These are phyloP conservation scores for Fremontodendron californicum DNA, from an alignment of 345 rosid species.

Conservation along the genomic window DNA sequence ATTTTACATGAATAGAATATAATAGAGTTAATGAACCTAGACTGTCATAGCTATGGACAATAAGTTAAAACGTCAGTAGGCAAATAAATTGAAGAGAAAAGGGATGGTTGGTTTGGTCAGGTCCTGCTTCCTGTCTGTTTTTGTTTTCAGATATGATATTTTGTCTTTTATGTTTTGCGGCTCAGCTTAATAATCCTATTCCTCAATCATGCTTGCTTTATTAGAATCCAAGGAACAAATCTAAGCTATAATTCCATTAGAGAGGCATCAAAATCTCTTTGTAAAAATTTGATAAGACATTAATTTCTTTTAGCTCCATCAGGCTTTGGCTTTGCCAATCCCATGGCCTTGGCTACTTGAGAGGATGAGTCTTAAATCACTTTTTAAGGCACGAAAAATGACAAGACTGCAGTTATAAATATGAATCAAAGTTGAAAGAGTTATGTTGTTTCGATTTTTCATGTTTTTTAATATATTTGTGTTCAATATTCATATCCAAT, in stretches of 20 bases:
- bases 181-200: slow-evolving; percentile 5
- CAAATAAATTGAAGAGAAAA: background rate
- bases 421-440: too few species aligned
- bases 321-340: too few species aligned
- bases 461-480: too few species aligned
- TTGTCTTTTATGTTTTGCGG: slow-evolving; percentile 31
- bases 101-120: background rate
- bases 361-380: background rate
- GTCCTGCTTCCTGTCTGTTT: background rate
- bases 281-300: slow-evolving; percentile 9
- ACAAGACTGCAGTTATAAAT: background rate
- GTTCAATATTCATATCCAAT: too few species aligned
- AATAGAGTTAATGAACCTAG: background rate
- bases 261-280: slow-evolving; percentile 10
- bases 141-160: slow-evolving; percentile 20
- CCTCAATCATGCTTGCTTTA: slow-evolving; percentile 34
- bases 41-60: background rate
- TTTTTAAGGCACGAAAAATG: background rate
- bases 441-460: too few species aligned
- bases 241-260: background rate
- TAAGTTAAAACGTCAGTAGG: background rate
- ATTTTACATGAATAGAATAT: background rate
- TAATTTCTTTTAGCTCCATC: background rate
- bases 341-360: too few species aligned
- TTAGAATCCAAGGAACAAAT: slow-evolving; percentile 29